Evolutionary conservation across 2,329 filamentous ascomycete species (phyloP).

Genomic region (Anthostomella pinea): DNA sequence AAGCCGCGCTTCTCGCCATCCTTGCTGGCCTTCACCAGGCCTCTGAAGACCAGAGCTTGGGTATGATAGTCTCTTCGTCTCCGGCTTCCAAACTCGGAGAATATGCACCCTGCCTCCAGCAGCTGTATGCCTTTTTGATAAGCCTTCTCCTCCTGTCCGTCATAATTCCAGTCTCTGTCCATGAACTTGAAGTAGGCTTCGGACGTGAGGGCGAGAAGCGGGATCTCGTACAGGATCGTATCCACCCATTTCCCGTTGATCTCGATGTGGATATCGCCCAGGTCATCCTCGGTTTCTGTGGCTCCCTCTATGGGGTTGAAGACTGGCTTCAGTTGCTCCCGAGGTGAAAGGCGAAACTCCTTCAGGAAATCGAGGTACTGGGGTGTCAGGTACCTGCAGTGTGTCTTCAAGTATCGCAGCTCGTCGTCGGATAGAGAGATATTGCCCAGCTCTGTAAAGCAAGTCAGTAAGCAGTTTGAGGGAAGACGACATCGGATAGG

Average conservation of each 20-base stretch:
- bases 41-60: constrained; percentile 86
- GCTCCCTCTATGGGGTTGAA: constrained; percentile 59
- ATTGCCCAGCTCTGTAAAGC: constrained; percentile 69
- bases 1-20: constrained; percentile 64
- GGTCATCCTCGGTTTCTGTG: constrained; percentile 59
- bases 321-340: constrained; percentile 71
- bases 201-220: constrained; percentile 83
- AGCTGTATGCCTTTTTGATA: constrained; percentile 76
- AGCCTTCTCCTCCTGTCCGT: constrained; percentile 81
- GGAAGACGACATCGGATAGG: constrained; percentile 11
- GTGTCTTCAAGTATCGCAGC: constrained; percentile 70
- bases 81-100: constrained; percentile 92
- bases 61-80: constrained; percentile 91
- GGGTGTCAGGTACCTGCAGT: constrained; percentile 76
- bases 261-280: constrained; percentile 73
- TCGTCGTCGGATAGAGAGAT: constrained; percentile 79
- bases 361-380: constrained; percentile 80
- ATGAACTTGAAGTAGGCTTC: constrained; percentile 98
- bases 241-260: constrained; percentile 87
- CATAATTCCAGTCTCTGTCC: constrained; percentile 88
- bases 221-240: constrained; percentile 97
- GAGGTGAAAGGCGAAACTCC: constrained; percentile 76
- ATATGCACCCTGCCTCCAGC: constrained; percentile 77
- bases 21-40: constrained; percentile 74
- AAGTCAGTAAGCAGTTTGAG: constrained; percentile 11